Evolutionary conservation across 2,329 filamentous ascomycete species (phyloP).

Genomic region (Penicillium decumbens): DNA sequence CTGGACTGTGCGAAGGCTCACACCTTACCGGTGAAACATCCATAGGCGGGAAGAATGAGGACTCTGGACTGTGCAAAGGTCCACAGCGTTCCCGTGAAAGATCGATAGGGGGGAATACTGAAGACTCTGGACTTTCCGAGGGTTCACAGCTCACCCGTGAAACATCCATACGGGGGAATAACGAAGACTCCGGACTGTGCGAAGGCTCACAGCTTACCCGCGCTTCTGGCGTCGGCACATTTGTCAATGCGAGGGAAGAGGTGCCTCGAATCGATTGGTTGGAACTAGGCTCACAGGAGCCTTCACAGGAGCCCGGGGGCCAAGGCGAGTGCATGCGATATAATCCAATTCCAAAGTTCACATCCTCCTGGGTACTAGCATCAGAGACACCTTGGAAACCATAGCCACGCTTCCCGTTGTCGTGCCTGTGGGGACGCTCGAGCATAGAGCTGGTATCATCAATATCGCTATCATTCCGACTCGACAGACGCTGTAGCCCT

Average conservation of each 20-base stretch:
- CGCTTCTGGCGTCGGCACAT: neutral
- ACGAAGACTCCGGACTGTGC: neutral
- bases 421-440: neutral
- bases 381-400: conserved; percentile 8
- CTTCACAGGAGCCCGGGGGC: neutral
- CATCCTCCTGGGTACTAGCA: conserved; percentile 20
- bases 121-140: neutral
- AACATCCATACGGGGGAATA: too few relatives aligned
- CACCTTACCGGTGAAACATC: neutral
- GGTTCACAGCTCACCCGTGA: too few relatives aligned
- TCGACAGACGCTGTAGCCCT: conserved; percentile 23
- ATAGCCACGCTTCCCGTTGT: neutral
- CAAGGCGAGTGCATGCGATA: conserved; percentile 9
- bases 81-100: neutral
- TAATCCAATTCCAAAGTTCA: conserved; percentile 15
- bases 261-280: conserved; percentile 1
- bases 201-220: neutral
- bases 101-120: neutral
- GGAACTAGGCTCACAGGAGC: neutral
- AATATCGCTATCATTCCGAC: neutral
- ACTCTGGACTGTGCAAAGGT: neutral
- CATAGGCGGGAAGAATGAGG: neutral
- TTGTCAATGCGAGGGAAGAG: conserved; percentile 2
- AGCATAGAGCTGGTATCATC: neutral
- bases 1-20: neutral